Evolutionary conservation across 1,139 yeast species (phyloP), one percentile per base, ranked within the genome.

Genomic region (Blastobotrys indianensis): DNA sequence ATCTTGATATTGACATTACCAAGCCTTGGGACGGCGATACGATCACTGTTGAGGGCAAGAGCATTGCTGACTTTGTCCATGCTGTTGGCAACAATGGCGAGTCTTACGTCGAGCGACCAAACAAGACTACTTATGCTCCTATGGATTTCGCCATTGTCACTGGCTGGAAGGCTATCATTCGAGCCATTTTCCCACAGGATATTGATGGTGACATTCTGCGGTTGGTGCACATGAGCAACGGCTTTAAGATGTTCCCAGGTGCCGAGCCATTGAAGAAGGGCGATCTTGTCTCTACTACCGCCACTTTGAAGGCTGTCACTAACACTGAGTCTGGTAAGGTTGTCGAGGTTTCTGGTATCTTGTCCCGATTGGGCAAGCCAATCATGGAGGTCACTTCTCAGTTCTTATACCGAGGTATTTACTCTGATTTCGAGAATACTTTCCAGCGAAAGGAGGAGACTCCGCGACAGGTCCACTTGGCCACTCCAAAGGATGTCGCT

Each of bases 101-200:
- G 70, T 96, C 95, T 49, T 92, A 88, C 60, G 96, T 90, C 53
- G 77, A 82, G 52, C 82, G 95, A 73, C 79, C 86, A 45, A 95
- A 94, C 57, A 84, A 85, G 69, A 76, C 75, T 43, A 81, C 88
- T 51, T 76, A 80, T 60, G 98, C 98, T 45, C 99, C 99, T 62
- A 92, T 92, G 97, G 99, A 92, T 74, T 94, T 90, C 64, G 97
- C 98, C 45, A 92, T 92, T 68, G 97, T 94, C 50, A 79, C 90
- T 61, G 98, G 98, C 42, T 92, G 99, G 99, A 85, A 84, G 72
- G 95, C 97, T 44, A 90, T 94, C 63, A 90, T 92, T 73, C 87
- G 85, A 73, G 92, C 97, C 20, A 86, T 92, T 58, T 94, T 92
- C 94, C 98, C 98, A 48, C 80, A 80, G 67, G 80, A 82, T 54